These are phyloP conservation scores for Rubia peregrina DNA, from an alignment of 305 asterid species.

Conservation along the genomic window DNA sequence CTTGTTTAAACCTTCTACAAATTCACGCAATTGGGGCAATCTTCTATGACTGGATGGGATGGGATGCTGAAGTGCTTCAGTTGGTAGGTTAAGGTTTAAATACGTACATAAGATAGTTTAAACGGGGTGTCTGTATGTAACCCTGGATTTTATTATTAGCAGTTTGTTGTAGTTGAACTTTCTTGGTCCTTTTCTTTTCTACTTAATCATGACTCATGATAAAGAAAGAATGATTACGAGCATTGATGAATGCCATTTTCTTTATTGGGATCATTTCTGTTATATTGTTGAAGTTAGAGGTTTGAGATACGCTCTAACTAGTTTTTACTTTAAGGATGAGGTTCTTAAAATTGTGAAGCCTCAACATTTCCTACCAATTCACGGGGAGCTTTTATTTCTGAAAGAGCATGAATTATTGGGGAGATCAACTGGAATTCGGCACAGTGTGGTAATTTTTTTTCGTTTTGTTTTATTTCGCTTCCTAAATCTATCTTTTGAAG, in stretches of 20 bases:
- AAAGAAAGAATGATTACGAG: neutral
- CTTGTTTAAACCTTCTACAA: neutral
- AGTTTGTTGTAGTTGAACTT: neutral
- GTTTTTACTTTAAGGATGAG: constrained; percentile 59
- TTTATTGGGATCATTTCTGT: neutral
- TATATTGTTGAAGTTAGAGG: neutral
- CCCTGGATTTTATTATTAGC: neutral
- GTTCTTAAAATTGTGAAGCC: constrained; percentile 96
- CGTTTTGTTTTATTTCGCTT: neutral
- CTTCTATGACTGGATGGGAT: neutral
- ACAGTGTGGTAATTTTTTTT: constrained; percentile 63
- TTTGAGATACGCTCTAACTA: neutral
- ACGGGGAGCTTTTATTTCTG: constrained; percentile 94
- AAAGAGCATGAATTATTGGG: constrained; percentile 97
- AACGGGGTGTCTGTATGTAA: neutral
- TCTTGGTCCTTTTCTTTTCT: neutral
- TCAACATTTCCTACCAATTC: constrained; percentile 98
- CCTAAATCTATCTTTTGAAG: neutral
- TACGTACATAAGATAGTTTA: neutral
- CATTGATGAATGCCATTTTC: neutral
- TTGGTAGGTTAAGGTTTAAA: neutral
- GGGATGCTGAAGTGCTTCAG: neutral
- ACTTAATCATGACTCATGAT: neutral
- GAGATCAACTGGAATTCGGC: constrained; percentile 90
- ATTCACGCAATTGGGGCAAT: neutral